Base-by-base conservation (phyloP, 352 stramenopile species). In the Pythium sp. region DNA sequence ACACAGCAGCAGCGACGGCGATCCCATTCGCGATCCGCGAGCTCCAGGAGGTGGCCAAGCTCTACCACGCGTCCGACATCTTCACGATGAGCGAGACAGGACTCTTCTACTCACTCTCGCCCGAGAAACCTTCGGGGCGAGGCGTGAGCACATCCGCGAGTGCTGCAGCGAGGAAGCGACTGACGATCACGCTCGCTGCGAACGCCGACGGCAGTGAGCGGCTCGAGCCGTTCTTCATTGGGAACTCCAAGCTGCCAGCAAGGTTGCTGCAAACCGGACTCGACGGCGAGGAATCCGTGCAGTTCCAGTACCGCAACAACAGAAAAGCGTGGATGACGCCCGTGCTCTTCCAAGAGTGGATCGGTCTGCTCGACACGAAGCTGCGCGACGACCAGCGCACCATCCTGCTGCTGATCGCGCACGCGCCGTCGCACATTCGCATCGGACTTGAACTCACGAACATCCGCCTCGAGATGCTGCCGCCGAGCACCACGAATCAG, bases 311-410 rank as follows among this genome's bases (percentile, higher is more conserved):
- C 64, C 75, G 78, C 58, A 75, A 85, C 63, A 89, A 89, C 71
- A 71, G 65, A 41, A 68, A 72, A 26, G 78, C 76, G 65, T 87
- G 80, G 78, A 80, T 89, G 71, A 89, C 80, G 20, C 77, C 78
- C 34, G 77, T 87, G 43, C 74, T 87, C 64, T 89, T 89, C 69
- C 78, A 86, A 68, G 76, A 87, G 62, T 89, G 76, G 67, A 62
- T 89, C 24, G 73, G 72, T 6, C 66, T 78, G 24, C 57, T 89
- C 2, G 80, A 89, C 69, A 81, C 78, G 32, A 67, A 71, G 8
- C 80, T 89, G 77, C 71, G 76, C 12, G 78, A 87, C 59, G 68
- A 77, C 46, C 70, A 77, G 22, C 75, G 80, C 41, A 74, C 65
- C 14, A 73, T 87, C 28, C 46, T 89, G 36, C 61, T 89, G 63